A percentile compares a stretch with the other conserved stretches of the same genome.
These are phyloP conservation scores for Mycena floridula DNA, from an alignment of 768 basidiomycete species.

Conservation along the genomic window DNA sequence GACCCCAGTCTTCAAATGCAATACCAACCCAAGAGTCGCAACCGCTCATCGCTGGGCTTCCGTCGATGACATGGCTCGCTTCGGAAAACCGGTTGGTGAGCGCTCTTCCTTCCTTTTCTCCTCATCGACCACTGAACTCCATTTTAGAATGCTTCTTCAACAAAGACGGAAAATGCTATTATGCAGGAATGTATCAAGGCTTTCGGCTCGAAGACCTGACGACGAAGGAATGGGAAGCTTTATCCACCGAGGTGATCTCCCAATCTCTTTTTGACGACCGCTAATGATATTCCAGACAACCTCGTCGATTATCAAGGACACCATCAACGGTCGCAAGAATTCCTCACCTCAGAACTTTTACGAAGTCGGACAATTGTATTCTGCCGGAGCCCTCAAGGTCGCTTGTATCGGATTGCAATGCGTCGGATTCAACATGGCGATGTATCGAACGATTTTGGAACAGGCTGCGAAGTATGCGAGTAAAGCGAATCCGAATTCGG, in stretches of 20 bases:
- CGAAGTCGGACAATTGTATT: constrained; percentile 68
- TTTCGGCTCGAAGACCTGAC: constrained; percentile 63
- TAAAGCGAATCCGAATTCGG: no score
- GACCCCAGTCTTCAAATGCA: constrained; percentile 69
- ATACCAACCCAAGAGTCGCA: constrained; percentile 67
- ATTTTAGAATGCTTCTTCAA: constrained; percentile 71
- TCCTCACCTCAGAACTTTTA: constrained; percentile 73
- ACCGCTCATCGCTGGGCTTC: constrained; percentile 72
- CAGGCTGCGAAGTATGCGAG: no score
- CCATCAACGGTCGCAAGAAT: constrained; percentile 64
- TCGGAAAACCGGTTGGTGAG: constrained; percentile 60
- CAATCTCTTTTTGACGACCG: neutral
- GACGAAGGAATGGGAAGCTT: constrained; percentile 60
- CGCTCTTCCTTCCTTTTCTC: neutral
- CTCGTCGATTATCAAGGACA: constrained; percentile 65
- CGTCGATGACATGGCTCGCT: constrained; percentile 54
- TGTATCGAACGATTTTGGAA: constrained; percentile 31
- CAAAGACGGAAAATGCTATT: constrained; percentile 79
- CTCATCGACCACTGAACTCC: neutral
- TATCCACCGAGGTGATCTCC: constrained; percentile 52
- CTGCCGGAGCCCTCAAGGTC: constrained; percentile 64
- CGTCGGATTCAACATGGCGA: constrained; percentile 62
- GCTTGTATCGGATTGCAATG: constrained; percentile 74
- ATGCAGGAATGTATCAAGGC: constrained; percentile 71
- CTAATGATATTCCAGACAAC: constrained; percentile 45